A percentile compares a stretch with the other conserved stretches of the same genome.
phyloP scores from a whole-genome alignment of 2,329 filamentous ascomycete species.

The Trichoderma lentiforme region DNA sequence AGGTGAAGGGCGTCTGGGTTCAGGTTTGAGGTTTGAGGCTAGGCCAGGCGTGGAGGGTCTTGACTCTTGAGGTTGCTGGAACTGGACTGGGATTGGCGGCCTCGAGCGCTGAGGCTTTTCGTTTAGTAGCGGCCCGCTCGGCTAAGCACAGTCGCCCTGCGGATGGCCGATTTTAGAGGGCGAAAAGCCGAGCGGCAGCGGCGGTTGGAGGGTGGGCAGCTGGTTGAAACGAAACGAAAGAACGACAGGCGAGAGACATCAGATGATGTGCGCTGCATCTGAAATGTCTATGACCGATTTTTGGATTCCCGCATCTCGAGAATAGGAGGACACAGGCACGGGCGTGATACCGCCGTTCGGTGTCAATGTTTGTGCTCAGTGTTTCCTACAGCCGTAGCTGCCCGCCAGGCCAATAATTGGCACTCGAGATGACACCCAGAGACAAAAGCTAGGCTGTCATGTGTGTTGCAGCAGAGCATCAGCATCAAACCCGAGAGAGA shows the following conservation, averaged over 20 bases:
- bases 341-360: not conserved
- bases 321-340: not conserved
- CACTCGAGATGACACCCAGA: not conserved
- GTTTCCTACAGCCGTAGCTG: not conserved
- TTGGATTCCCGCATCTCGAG: not conserved
- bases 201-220: not conserved
- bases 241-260: not conserved
- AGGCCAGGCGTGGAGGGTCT: not conserved
- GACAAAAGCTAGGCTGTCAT: not conserved
- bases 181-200: not conserved
- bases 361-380: not conserved
- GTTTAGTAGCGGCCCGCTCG: constrained; percentile 12
- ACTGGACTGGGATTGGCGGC: not conserved
- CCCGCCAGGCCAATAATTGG: not conserved
- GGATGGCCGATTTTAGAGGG: not conserved
- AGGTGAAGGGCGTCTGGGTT: not conserved
- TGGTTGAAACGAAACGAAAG: constrained; percentile 1
- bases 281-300: not conserved
- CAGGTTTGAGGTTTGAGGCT: not conserved
- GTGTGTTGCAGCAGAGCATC: not conserved
- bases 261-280: not conserved
- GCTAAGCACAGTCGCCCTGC: not conserved
- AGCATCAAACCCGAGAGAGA: not conserved
- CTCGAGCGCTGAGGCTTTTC: not conserved
- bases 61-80: not conserved